Conservation (phyloP, 805 yeast species). For the Ogataea sp. region DNA sequence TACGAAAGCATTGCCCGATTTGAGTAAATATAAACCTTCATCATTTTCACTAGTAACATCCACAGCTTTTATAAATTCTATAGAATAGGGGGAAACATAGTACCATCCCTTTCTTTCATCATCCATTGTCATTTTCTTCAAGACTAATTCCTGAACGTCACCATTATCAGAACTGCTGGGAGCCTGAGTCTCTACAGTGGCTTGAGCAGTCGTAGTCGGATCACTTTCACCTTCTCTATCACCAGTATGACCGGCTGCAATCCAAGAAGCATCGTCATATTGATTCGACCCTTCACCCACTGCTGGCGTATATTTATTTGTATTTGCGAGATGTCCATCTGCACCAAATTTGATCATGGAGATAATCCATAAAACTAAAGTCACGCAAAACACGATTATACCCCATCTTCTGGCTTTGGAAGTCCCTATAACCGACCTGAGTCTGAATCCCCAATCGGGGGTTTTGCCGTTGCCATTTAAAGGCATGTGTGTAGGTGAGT, state of each 20-base stretch:
- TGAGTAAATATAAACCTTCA: constrained; percentile 33
- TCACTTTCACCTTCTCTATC: not conserved
- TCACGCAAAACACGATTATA: constrained; percentile 7
- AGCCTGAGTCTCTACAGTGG: too few relatives aligned
- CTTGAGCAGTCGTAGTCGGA: too few relatives aligned
- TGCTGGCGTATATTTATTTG: constrained; percentile 8
- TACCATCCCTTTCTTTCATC: constrained; percentile 23
- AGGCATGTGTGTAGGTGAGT: not conserved
- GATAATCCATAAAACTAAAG: constrained; percentile 19
- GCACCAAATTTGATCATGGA: constrained; percentile 16
- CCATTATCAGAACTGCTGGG: too few relatives aligned
- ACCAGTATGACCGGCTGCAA: not conserved
- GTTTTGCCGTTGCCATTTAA: not conserved
- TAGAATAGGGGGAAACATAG: constrained; percentile 16
- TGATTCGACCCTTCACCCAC: constrained; percentile 6
- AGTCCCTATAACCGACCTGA: constrained; percentile 15
- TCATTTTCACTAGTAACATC: constrained; percentile 26
- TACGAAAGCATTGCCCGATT: constrained; percentile 7
- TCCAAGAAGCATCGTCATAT: not conserved
- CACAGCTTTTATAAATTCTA: constrained; percentile 18
- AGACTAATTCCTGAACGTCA: not conserved
- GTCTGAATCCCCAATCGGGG: not conserved
- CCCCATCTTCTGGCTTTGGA: constrained; percentile 10
- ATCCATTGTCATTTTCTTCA: constrained; percentile 16
- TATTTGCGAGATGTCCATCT: constrained; percentile 11